phyloP scores from a whole-genome alignment of 2,329 filamentous ascomycete genomes.

The Diaporthe citrichinensis region DNA sequence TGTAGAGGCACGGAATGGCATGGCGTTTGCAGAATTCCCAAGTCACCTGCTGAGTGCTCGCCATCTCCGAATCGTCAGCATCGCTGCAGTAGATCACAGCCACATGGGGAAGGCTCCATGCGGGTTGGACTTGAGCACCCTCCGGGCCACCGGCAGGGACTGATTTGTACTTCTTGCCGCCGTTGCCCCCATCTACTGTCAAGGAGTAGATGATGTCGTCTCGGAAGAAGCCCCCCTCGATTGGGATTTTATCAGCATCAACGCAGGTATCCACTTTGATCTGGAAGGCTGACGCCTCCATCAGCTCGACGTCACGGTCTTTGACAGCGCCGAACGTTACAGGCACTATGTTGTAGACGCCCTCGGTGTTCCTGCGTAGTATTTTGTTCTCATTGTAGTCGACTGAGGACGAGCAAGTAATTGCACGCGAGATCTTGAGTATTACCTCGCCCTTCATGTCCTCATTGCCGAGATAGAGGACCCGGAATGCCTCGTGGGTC shows the following conservation, averaged over 20 bases:
- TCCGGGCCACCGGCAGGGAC: conserved; percentile 50
- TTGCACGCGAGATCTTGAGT: conserved; percentile 63
- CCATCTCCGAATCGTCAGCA: conserved; percentile 55
- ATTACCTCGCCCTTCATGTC: conserved; percentile 57
- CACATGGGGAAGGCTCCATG: conserved; percentile 63
- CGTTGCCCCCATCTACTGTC: conserved; percentile 57
- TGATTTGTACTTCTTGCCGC: conserved; percentile 55
- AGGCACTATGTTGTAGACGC: conserved; percentile 66
- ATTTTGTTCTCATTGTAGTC: conserved; percentile 49
- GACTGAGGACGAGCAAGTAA: conserved; percentile 57
- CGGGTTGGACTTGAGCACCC: conserved; percentile 56
- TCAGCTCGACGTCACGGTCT: conserved; percentile 65
- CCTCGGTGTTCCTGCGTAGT: conserved; percentile 53
- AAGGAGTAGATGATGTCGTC: conserved; percentile 53
- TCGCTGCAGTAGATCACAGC: conserved; percentile 64
- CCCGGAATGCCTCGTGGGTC: conserved; percentile 60
- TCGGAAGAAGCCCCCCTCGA: conserved; percentile 45
- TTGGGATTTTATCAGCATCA: conserved; percentile 53
- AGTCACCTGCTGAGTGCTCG: conserved; percentile 57
- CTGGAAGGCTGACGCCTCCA: conserved; percentile 65
- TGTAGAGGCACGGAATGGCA: conserved; percentile 62
- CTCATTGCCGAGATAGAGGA: conserved; percentile 64
- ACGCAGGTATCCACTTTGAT: conserved; percentile 66
- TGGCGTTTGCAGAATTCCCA: conserved; percentile 64
- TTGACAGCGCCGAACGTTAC: conserved; percentile 62